phyloP scores from a whole-genome alignment of 2,329 filamentous ascomycete species.

The Scytalidium lignicola region DNA sequence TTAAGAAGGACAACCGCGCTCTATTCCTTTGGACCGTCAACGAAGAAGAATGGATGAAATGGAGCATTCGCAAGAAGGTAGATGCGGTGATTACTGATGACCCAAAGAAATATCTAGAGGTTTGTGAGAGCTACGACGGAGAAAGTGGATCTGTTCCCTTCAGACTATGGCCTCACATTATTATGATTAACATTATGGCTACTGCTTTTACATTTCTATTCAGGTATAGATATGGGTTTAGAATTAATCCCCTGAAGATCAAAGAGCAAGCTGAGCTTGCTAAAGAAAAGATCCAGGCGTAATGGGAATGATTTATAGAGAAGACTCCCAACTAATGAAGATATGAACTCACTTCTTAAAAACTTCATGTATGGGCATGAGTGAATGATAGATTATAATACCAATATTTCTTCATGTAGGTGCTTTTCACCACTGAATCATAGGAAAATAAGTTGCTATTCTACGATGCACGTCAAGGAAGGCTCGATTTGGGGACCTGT shows the following conservation, averaged over 20 bases:
- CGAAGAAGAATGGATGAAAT: slow-evolving; percentile 71
- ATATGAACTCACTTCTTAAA: neutral
- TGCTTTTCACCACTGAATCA: too few species aligned
- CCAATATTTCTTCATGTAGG: too few species aligned
- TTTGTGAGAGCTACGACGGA: slow-evolving; percentile 39
- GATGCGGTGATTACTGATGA: slow-evolving; percentile 88
- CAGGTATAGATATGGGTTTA: slow-evolving; percentile 15
- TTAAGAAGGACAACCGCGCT: slow-evolving; percentile 48
- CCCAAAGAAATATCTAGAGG: slow-evolving; percentile 60
- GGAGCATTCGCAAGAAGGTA: slow-evolving; percentile 60
- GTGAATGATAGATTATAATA: too few species aligned
- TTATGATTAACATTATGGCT: slow-evolving; percentile 17
- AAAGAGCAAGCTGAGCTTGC: slow-evolving; percentile 1
- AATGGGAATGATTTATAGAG: neutral
- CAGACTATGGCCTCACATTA: slow-evolving; percentile 8
- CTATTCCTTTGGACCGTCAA: slow-evolving; percentile 89
- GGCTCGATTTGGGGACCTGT: too few species aligned
- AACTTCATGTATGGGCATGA: too few species aligned
- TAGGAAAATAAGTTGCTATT: too few species aligned
- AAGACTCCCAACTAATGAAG: neutral
- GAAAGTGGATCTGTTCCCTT: slow-evolving; percentile 12
- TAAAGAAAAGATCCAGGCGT: neutral
- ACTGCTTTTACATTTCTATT: slow-evolving; percentile 14
- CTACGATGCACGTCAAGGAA: too few species aligned
- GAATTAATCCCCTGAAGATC: slow-evolving; percentile 8